Evolutionary conservation across 768 basidiomycete genomes (phyloP).

Genomic region (Mrakia hoshinonis): DNA sequence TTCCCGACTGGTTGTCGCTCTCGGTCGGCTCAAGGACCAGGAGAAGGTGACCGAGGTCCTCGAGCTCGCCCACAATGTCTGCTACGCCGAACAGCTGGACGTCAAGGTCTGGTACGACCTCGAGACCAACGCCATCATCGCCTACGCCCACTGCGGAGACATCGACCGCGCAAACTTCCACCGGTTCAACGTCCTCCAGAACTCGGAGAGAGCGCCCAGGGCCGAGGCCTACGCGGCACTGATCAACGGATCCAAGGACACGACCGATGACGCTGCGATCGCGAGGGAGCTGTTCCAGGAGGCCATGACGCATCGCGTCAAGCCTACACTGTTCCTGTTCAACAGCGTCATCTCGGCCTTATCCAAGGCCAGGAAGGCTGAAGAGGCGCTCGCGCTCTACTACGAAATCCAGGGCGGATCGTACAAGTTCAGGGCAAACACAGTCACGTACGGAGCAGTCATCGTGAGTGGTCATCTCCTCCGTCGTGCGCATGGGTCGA

Average conservation of each 20-base stretch:
- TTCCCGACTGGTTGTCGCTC: conserved; percentile 56
- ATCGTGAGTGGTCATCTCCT: conserved; percentile 46
- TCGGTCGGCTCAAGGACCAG: conserved; percentile 57
- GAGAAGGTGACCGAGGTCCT: conserved; percentile 61
- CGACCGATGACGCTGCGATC: conserved; percentile 87
- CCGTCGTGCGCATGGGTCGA: background rate
- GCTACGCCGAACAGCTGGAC: conserved; percentile 35
- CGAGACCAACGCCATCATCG: conserved; percentile 85
- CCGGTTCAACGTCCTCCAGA: conserved; percentile 63
- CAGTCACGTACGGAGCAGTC: conserved; percentile 89
- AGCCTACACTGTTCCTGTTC: conserved; percentile 78
- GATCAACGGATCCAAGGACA: conserved; percentile 78
- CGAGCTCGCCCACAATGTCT: conserved; percentile 51
- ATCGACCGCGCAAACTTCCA: conserved; percentile 72
- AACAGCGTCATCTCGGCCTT: conserved; percentile 97
- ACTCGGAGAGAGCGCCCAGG: conserved; percentile 60
- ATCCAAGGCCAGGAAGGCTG: conserved; percentile 86
- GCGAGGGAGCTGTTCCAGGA: conserved; percentile 79
- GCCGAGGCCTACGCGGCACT: conserved; percentile 89
- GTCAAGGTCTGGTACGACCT: conserved; percentile 57
- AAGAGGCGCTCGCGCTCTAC: conserved; percentile 79
- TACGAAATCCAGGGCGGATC: conserved; percentile 58
- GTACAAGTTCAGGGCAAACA: conserved; percentile 53
- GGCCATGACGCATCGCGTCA: conserved; percentile 57
- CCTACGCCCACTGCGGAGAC: conserved; percentile 69